Conservation (phyloP, 768 basidiomycete species). For the Suillus cothurnatus region DNA sequence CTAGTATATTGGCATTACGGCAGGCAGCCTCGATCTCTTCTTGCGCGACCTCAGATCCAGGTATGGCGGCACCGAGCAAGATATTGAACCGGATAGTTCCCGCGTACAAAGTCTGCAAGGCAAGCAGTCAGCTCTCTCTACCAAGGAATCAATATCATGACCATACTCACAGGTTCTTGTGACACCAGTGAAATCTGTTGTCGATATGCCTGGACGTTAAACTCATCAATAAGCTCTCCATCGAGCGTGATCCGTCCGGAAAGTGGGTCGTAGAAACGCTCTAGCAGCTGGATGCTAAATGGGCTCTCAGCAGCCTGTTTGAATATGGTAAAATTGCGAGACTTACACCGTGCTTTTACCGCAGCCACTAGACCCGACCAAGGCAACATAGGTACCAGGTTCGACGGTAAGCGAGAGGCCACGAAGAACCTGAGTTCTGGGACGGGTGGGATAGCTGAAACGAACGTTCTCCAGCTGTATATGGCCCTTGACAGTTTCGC, state of each 20-base stretch:
- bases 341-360: constrained; percentile 81
- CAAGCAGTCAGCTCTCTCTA: constrained; percentile 1
- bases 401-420: constrained; percentile 72
- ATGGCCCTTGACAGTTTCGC: constrained; percentile 51
- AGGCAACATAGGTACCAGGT: constrained; percentile 80
- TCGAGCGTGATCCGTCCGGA: constrained; percentile 75
- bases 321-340: constrained; percentile 9
- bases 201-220: constrained; percentile 86
- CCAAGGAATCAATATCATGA: constrained; percentile 10
- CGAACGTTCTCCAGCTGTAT: constrained; percentile 79
- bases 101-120: constrained; percentile 68
- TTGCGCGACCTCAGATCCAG: constrained; percentile 76
- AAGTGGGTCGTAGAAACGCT: constrained; percentile 86
- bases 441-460: constrained; percentile 90
- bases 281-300: constrained; percentile 73
- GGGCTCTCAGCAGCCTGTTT: constrained; percentile 2
- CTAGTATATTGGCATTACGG: constrained; percentile 85
- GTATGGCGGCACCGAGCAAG: constrained; percentile 80
- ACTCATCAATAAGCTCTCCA: constrained; percentile 68
- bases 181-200: constrained; percentile 89
- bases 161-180: constrained; percentile 63
- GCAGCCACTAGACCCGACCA: constrained; percentile 80
- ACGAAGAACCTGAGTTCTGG: constrained; percentile 80
- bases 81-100: constrained; percentile 92
- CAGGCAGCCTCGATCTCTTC: constrained; percentile 86